These are phyloP conservation scores for Trichoderma cornu-damae DNA, from an alignment of 2,329 filamentous ascomycete species.

Conservation along the genomic window DNA sequence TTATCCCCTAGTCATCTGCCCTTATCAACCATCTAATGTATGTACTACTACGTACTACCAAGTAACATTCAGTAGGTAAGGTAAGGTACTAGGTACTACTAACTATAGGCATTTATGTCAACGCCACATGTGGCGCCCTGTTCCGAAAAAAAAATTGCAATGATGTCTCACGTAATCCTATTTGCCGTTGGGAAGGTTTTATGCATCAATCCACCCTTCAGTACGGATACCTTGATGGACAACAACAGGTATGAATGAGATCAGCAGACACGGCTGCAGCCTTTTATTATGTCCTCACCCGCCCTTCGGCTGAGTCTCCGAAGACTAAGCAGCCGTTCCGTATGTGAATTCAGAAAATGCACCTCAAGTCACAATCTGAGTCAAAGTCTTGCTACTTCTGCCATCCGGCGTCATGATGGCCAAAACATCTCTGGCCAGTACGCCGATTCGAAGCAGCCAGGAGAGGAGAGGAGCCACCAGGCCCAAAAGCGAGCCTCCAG, in stretches of 20 bases:
- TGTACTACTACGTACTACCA: too few relatives aligned
- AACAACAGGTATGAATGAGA: background rate
- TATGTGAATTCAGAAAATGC: background rate
- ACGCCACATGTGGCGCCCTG: slow-evolving; percentile 8
- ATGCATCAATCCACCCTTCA: background rate
- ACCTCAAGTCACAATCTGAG: background rate
- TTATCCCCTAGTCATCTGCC: too few relatives aligned
- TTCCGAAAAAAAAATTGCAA: background rate
- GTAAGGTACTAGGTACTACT: too few relatives aligned
- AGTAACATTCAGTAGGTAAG: too few relatives aligned
- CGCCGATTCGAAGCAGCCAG: background rate
- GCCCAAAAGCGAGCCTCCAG: background rate
- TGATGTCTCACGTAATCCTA: background rate
- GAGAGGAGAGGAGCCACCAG: background rate
- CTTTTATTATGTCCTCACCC: slow-evolving; percentile 17
- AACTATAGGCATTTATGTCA: background rate
- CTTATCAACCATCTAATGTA: too few relatives aligned
- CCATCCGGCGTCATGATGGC: background rate
- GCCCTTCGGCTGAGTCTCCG: slow-evolving; percentile 3
- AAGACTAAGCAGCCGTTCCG: slow-evolving; percentile 5
- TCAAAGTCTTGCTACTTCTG: background rate
- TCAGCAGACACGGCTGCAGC: background rate
- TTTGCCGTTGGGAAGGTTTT: background rate
- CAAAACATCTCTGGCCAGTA: background rate
- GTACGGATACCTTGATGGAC: too few relatives aligned